A percentile compares a stretch with the other conserved stretches of the same genome.
phyloP scores from a whole-genome alignment of 306 rosid genomes.

The Arachis stenosperma region DNA sequence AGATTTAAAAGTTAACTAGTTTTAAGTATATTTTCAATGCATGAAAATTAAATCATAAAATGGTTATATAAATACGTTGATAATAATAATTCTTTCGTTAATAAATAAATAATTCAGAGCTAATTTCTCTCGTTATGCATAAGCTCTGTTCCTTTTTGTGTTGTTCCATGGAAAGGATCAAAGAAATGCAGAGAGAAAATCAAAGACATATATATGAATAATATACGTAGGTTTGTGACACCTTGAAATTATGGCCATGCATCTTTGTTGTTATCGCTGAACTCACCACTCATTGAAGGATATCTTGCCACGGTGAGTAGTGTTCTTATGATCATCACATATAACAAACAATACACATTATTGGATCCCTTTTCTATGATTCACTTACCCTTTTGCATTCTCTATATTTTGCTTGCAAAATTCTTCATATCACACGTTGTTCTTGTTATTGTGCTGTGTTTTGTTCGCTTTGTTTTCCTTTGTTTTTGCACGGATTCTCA shows the following conservation, averaged over 20 bases:
- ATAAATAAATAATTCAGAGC: too few relatives aligned
- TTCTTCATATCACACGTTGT: neutral
- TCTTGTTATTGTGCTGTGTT: neutral
- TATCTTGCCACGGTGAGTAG: neutral
- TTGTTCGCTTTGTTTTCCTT: neutral
- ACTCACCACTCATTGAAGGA: neutral
- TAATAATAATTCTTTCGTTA: too few relatives aligned
- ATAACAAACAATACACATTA: neutral
- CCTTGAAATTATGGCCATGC: neutral
- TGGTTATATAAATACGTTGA: too few relatives aligned
- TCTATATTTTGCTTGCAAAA: neutral
- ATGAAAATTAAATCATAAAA: too few relatives aligned
- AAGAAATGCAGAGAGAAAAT: neutral
- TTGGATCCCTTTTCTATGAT: neutral
- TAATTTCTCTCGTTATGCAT: too few relatives aligned
- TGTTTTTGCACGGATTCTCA: neutral
- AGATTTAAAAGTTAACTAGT: too few relatives aligned
- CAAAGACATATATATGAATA: neutral
- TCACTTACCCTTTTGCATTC: neutral
- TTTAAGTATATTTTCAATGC: too few relatives aligned
- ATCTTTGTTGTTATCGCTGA: neutral
- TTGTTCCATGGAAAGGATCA: neutral
- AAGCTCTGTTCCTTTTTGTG: neutral
- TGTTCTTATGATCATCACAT: neutral
- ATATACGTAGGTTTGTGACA: too few relatives aligned